Evolutionary conservation across 2,329 filamentous ascomycete species (phyloP).

Genomic region (Corniculantispora saksenae): DNA sequence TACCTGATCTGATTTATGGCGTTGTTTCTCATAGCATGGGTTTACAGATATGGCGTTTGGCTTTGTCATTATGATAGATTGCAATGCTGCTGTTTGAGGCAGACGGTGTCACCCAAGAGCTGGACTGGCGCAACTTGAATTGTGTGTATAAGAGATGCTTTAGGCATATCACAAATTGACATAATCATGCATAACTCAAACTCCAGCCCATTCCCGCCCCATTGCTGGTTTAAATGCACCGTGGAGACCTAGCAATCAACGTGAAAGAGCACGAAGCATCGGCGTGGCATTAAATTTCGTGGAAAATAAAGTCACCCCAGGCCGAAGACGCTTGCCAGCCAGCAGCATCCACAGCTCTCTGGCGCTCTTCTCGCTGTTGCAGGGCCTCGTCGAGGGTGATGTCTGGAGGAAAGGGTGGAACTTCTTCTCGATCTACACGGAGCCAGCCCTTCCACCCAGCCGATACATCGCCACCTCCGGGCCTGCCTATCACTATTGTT

Average conservation of each 20-base stretch:
- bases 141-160: neutral
- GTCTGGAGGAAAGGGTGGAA: constrained; percentile 40
- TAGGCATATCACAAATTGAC: neutral
- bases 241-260: no score
- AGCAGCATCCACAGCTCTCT: constrained; percentile 42
- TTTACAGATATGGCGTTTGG: neutral
- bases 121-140: constrained; percentile 9
- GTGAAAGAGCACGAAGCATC: no score
- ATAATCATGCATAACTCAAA: no score
- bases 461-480: constrained; percentile 35
- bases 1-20: no score
- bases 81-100: neutral
- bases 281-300: neutral
- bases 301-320: constrained; percentile 53
- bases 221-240: no score
- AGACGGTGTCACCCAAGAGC: constrained; percentile 17
- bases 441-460: constrained; percentile 52
- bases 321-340: constrained; percentile 50
- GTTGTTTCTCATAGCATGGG: neutral
- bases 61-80: constrained; percentile 1
- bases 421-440: constrained; percentile 46
- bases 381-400: constrained; percentile 49
- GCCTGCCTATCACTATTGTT: constrained; percentile 53
- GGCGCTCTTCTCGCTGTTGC: constrained; percentile 39
- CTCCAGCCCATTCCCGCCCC: no score